Conservation (phyloP, 441 rosid species). For the Erodium texanum region DNA sequence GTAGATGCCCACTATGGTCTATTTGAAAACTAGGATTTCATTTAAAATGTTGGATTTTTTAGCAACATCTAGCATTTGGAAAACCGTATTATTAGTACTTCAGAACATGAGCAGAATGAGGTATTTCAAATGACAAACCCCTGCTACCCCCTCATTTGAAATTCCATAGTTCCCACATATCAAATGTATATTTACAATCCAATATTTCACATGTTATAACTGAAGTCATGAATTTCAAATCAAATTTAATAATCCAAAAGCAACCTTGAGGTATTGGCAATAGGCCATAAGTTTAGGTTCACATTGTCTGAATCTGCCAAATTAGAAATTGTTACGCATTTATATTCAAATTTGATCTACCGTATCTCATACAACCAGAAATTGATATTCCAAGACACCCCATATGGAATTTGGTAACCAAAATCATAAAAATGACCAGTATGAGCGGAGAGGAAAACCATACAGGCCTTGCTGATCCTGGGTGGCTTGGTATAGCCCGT, state of each 20-base stretch:
- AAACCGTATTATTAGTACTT: background rate
- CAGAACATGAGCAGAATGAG: background rate
- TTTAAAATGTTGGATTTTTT: background rate
- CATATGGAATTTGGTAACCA: too few relatives aligned
- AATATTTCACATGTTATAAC: background rate
- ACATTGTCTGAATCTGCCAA: too few relatives aligned
- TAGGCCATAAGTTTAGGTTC: too few relatives aligned
- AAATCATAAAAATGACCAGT: background rate
- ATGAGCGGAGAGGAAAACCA: conserved; percentile 9
- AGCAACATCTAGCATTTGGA: background rate
- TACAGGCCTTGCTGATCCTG: conserved; percentile 93
- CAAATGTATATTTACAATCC: background rate
- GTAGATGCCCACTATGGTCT: background rate
- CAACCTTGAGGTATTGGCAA: background rate
- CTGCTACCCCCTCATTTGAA: background rate
- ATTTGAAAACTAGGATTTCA: background rate
- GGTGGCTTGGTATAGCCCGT: conserved; percentile 14
- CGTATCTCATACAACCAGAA: too few relatives aligned
- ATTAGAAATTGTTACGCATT: too few relatives aligned
- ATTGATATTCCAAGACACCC: too few relatives aligned
- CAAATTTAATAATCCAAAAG: background rate
- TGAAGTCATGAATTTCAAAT: background rate
- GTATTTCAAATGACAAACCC: too few relatives aligned
- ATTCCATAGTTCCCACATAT: background rate
- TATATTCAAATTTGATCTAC: too few relatives aligned